phyloP scores from a whole-genome alignment of 2,329 filamentous ascomycete species.

The Aspergillus persii region DNA sequence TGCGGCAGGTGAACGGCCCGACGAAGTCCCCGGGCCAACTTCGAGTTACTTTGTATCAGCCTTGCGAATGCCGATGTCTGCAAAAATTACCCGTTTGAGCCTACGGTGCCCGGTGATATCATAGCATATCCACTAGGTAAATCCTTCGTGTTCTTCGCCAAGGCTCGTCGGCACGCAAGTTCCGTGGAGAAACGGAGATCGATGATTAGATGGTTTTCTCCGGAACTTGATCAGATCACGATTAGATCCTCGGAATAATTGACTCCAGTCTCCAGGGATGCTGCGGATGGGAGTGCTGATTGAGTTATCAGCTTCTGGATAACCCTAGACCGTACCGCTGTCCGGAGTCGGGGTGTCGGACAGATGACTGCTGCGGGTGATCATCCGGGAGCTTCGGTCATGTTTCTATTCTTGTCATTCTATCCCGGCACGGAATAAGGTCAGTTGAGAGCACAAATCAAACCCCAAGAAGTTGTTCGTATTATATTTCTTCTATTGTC shows the following conservation, averaged over 20 bases:
- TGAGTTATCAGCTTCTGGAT: no score
- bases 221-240: neutral
- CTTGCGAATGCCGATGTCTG: neutral
- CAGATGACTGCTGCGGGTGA: neutral
- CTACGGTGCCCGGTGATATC: constrained; percentile 8
- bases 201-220: no score
- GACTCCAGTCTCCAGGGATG: no score
- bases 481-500: neutral
- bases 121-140: constrained; percentile 1
- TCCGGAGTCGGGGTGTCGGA: no score
- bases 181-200: neutral
- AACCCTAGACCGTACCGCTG: no score
- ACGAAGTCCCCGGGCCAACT: no score
- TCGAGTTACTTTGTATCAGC: no score
- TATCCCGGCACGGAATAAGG: no score
- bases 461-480: neutral
- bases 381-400: neutral
- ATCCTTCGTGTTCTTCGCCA: neutral
- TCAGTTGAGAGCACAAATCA: neutral
- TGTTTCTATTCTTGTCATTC: neutral
- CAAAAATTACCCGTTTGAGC: constrained; percentile 6
- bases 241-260: neutral
- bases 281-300: no score
- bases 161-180: constrained; percentile 5
- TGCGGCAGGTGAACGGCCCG: no score